Percentiles rank a stretch among this genome's conserved stretches.
Evolutionary conservation across 441 rosid species (phyloP).

Genomic region (Euphorbia corollata): DNA sequence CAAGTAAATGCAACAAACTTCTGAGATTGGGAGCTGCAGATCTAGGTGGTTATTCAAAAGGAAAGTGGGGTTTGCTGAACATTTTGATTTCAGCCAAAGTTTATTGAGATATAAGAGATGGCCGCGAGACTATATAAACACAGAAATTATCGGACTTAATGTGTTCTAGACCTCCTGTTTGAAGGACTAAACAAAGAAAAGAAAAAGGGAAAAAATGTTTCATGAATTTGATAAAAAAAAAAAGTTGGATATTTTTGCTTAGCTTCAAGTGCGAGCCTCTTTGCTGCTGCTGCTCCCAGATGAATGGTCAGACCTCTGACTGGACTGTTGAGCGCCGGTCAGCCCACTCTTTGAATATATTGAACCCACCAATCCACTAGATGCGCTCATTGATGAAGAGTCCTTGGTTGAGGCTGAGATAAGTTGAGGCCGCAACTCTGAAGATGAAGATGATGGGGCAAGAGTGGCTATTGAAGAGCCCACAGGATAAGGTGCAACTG

Average conservation of each 20-base stretch:
- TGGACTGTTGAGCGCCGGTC: conserved; percentile 34
- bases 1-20: conserved; percentile 33
- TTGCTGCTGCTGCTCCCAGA: conserved; percentile 18
- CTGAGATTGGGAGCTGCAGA: conserved; percentile 18
- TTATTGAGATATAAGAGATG: conserved; percentile 42
- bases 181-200: conserved; percentile 24
- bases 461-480: conserved; percentile 67
- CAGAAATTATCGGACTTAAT: conserved; percentile 31
- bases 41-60: conserved; percentile 27
- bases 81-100: conserved; percentile 28
- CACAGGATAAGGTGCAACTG: conserved; percentile 73
- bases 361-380: conserved; percentile 46
- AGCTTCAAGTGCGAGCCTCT: conserved; percentile 38
- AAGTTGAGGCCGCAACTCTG: conserved; percentile 59
- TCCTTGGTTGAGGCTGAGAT: conserved; percentile 41
- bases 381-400: conserved; percentile 35
- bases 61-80: conserved; percentile 32
- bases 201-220: conserved; percentile 14
- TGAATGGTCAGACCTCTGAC: conserved; percentile 47
- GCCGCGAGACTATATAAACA: conserved; percentile 16
- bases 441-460: conserved; percentile 71
- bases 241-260: conserved; percentile 27
- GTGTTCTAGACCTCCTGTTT: conserved; percentile 40
- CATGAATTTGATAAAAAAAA: conserved; percentile 35
- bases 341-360: conserved; percentile 36